These are phyloP conservation scores for Colletotrichum coccodes DNA, from an alignment of 2,329 filamentous ascomycete genomes.

Conservation along the genomic window DNA sequence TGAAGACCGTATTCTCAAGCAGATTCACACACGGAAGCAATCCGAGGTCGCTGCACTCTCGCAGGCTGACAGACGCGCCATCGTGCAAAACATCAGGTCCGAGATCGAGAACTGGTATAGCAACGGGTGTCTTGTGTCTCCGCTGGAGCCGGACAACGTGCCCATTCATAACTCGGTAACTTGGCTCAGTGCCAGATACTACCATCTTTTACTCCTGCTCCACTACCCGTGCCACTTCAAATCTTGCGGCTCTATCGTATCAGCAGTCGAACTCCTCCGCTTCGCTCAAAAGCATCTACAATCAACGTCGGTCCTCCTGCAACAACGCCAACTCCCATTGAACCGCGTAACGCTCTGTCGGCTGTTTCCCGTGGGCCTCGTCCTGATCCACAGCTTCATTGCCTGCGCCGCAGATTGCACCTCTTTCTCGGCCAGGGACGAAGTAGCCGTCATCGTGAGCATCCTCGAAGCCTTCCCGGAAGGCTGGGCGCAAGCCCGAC, in stretches of 20 bases:
- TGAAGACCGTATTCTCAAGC: slow-evolving; percentile 51
- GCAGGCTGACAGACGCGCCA: slow-evolving; percentile 43
- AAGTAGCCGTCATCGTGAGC: slow-evolving; percentile 44
- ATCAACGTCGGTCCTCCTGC: slow-evolving; percentile 50
- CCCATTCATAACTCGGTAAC: slow-evolving; percentile 56
- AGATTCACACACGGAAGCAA: slow-evolving; percentile 46
- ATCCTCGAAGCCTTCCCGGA: slow-evolving; percentile 51
- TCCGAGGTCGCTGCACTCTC: slow-evolving; percentile 42
- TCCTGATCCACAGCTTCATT: slow-evolving; percentile 50
- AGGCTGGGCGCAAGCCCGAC: slow-evolving; percentile 46
- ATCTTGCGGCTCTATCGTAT: slow-evolving; percentile 42
- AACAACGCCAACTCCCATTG: slow-evolving; percentile 54
- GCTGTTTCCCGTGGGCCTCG: slow-evolving; percentile 47
- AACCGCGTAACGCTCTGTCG: slow-evolving; percentile 54
- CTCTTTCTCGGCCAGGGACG: slow-evolving; percentile 45
- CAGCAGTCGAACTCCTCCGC: slow-evolving; percentile 46
- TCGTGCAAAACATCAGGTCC: slow-evolving; percentile 47
- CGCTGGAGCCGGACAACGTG: slow-evolving; percentile 53
- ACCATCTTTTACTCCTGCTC: slow-evolving; percentile 54
- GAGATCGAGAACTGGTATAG: slow-evolving; percentile 59
- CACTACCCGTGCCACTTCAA: slow-evolving; percentile 55
- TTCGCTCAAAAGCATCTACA: slow-evolving; percentile 55
- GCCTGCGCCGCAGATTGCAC: slow-evolving; percentile 38
- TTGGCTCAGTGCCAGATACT: slow-evolving; percentile 55
- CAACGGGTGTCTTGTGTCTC: slow-evolving; percentile 54